A percentile compares a stretch with the other conserved stretches of the same genome.
These are phyloP conservation scores for Trichoderma parareesei DNA, from an alignment of 495 filamentous ascomycete species.

Conservation along the genomic window DNA sequence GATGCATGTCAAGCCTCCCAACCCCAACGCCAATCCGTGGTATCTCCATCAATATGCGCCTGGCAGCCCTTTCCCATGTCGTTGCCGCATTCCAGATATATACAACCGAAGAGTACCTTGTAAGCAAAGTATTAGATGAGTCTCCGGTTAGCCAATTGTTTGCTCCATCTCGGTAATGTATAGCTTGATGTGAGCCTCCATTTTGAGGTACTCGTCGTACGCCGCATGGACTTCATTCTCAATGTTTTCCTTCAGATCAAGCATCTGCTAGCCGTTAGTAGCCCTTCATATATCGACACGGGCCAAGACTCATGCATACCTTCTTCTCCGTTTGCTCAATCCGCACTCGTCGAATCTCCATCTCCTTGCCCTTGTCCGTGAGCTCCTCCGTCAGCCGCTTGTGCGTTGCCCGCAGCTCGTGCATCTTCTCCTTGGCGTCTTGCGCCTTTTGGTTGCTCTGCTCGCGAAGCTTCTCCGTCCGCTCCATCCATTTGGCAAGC, in stretches of 20 bases:
- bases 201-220: constrained; percentile 87
- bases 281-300: background rate
- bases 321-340: constrained; percentile 99
- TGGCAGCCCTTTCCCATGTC: background rate
- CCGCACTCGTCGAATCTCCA: constrained; percentile 79
- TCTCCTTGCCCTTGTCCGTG: constrained; percentile 74
- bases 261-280: constrained; percentile 63
- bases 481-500: constrained; percentile 70
- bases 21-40: constrained; percentile 15
- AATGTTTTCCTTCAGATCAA: constrained; percentile 91
- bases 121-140: background rate
- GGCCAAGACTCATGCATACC: constrained; percentile 42
- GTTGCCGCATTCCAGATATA: constrained; percentile 11
- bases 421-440: constrained; percentile 76
- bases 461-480: constrained; percentile 71
- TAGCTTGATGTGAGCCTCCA: constrained; percentile 92
- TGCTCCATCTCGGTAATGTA: constrained; percentile 99
- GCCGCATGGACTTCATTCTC: constrained; percentile 84
- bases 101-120: background rate
- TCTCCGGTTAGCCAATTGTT: constrained; percentile 45
- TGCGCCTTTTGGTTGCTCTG: constrained; percentile 74
- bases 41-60: constrained; percentile 12
- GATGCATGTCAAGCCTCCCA: background rate
- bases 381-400: constrained; percentile 75
- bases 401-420: constrained; percentile 76